Evolutionary conservation across 257 asterid genomes (phyloP).

Genomic region (Solanum raphanifolium): DNA sequence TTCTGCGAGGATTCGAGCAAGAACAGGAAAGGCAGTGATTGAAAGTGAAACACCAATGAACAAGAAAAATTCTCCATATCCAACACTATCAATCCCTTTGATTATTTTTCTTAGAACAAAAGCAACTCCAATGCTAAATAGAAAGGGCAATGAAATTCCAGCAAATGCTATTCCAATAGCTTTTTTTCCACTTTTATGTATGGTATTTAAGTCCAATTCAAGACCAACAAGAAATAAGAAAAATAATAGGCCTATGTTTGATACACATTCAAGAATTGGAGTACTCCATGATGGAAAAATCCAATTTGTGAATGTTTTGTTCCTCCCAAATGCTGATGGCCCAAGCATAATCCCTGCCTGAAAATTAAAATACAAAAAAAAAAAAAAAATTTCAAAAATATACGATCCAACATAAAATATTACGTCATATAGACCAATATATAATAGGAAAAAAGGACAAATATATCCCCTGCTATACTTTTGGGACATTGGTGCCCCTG

Average conservation of each 20-base stretch:
- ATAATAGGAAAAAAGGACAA: background rate
- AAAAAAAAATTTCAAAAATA: too few relatives aligned
- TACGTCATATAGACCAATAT: background rate
- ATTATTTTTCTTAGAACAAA: slow-evolving; percentile 19
- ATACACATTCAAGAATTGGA: slow-evolving; percentile 40
- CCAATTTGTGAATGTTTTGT: slow-evolving; percentile 20
- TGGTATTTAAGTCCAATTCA: slow-evolving; percentile 45
- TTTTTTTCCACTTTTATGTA: slow-evolving; percentile 25
- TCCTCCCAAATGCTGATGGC: slow-evolving; percentile 48
- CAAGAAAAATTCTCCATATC: slow-evolving; percentile 23
- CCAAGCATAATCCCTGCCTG: slow-evolving; percentile 58
- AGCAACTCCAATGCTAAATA: slow-evolving; percentile 34
- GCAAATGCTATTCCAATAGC: slow-evolving; percentile 44
- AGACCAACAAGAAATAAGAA: slow-evolving; percentile 57
- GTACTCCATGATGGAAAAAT: slow-evolving; percentile 53
- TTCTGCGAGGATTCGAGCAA: slow-evolving; percentile 58
- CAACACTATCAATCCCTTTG: slow-evolving; percentile 32
- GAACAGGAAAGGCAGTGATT: slow-evolving; percentile 60
- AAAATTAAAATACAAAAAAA: background rate
- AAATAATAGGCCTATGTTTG: slow-evolving; percentile 47
- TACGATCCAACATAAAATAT: too few relatives aligned
- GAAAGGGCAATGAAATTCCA: slow-evolving; percentile 37
- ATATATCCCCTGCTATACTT: too few relatives aligned
- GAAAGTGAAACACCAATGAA: slow-evolving; percentile 64
- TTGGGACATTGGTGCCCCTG: background rate